These are phyloP conservation scores for Pittosporum tobira DNA, from an alignment of 129 eudicot genomes.

Conservation along the genomic window DNA sequence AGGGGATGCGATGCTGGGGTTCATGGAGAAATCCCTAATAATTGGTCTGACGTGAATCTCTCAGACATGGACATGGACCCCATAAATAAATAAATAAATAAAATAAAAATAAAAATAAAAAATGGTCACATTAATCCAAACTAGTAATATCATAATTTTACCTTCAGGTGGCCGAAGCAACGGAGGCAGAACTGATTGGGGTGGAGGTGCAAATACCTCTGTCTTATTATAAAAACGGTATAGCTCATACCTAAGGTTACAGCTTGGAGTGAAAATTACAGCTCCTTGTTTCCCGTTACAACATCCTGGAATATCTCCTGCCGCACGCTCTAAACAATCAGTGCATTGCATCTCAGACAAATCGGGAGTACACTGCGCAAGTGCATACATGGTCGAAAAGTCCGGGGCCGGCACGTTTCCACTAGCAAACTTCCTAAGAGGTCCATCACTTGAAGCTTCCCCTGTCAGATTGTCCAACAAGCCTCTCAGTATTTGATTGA, in stretches of 20 bases:
- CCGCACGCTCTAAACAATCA: conserved; percentile 2
- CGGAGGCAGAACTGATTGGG: background rate
- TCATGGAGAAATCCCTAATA: too few species aligned
- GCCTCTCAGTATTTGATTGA: background rate
- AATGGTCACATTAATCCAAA: too few species aligned
- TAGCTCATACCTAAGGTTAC: conserved; percentile 18
- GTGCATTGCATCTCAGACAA: conserved; percentile 7
- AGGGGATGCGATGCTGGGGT: too few species aligned
- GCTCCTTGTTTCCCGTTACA: conserved; percentile 6
- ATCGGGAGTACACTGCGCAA: conserved; percentile 32
- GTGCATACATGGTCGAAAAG: conserved; percentile 11
- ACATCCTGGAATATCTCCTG: background rate
- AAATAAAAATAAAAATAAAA: too few species aligned
- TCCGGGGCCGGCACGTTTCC: background rate
- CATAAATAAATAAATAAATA: too few species aligned
- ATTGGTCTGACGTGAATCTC: too few species aligned
- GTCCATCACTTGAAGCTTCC: conserved; percentile 20
- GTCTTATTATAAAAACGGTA: conserved; percentile 7
- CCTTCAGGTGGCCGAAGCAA: background rate
- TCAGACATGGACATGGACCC: too few species aligned
- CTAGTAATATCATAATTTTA: too few species aligned
- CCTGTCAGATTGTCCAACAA: conserved; percentile 3
- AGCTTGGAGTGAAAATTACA: conserved; percentile 8
- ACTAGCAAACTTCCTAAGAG: conserved; percentile 14
- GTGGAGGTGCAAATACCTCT: background rate